Evolutionary conservation across 1,139 yeast species (phyloP).

Genomic region (Saccharomycopsis hybrid): DNA sequence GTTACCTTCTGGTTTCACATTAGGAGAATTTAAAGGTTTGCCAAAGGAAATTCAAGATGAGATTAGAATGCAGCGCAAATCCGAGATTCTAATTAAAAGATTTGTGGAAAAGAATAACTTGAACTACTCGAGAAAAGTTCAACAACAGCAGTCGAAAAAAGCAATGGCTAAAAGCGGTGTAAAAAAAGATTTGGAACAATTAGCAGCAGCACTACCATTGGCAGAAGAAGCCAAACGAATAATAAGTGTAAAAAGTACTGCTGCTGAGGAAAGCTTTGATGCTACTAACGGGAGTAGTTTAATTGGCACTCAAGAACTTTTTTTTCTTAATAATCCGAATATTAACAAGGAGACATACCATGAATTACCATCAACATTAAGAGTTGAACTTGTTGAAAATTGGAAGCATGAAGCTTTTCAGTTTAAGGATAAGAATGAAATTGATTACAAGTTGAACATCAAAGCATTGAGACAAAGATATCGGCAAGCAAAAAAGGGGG

Average conservation of each 20-base stretch:
- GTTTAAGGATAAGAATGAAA: slow-evolving; percentile 12
- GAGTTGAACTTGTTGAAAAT: slow-evolving; percentile 10
- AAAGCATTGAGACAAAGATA: background rate
- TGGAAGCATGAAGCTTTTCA: slow-evolving; percentile 15
- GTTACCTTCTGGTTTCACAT: slow-evolving; percentile 37
- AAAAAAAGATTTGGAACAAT: background rate
- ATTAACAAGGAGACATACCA: slow-evolving; percentile 8
- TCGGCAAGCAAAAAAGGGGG: no score
- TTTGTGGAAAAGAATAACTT: slow-evolving; percentile 9
- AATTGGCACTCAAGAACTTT: slow-evolving; percentile 17
- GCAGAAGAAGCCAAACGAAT: slow-evolving; percentile 17
- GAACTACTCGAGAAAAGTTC: background rate
- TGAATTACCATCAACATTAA: slow-evolving; percentile 11
- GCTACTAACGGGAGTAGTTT: background rate
- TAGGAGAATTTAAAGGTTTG: slow-evolving; percentile 48
- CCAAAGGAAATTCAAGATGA: slow-evolving; percentile 50
- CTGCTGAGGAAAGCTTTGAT: background rate
- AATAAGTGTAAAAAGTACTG: background rate
- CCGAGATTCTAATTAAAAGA: slow-evolving; percentile 12
- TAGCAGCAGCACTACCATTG: slow-evolving; percentile 2
- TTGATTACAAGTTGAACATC: slow-evolving; percentile 2
- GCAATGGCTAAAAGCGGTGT: background rate
- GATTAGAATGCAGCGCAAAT: slow-evolving; percentile 37
- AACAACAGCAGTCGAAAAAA: background rate
- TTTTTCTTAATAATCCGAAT: slow-evolving; percentile 13